These are phyloP conservation scores for Fusarium sororula DNA, from an alignment of 2,329 filamentous ascomycete species.

Conservation along the genomic window DNA sequence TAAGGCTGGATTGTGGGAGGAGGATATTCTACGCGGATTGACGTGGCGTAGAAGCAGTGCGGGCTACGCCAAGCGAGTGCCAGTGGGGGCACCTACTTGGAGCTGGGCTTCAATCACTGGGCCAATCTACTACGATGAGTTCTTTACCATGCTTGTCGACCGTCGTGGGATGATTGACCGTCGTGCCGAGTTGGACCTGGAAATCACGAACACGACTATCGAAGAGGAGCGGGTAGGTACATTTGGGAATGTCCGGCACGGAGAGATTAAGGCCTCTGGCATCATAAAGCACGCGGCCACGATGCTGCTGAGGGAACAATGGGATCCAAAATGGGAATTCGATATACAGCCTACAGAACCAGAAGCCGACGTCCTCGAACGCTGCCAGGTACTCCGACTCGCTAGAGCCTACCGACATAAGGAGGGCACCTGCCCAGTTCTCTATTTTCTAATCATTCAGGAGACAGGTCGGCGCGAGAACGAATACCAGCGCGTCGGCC, in stretches of 20 bases:
- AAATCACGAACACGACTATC: fast-evolving
- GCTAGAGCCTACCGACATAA: neutral
- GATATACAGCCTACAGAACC: neutral
- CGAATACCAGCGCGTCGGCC: neutral
- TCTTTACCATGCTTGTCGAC: neutral
- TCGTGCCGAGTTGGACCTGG: neutral
- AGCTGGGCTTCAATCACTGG: neutral
- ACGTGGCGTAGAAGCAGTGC: neutral
- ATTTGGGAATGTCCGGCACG: neutral
- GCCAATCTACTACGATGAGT: fast-evolving
- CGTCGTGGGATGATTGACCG: fast-evolving
- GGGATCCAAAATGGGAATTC: neutral
- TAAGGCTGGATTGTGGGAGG: neutral
- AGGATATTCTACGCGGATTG: neutral
- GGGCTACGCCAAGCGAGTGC: neutral
- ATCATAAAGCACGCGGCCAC: fast-evolving
- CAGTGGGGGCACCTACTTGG: neutral
- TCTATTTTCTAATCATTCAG: neutral
- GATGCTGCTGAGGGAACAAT: neutral
- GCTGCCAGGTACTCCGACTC: neutral
- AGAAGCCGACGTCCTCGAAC: neutral
- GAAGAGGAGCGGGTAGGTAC: neutral
- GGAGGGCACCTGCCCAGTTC: fast-evolving
- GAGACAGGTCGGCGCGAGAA: neutral
- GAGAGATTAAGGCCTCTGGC: neutral